Evolutionary conservation across 2,329 filamentous ascomycete species (phyloP), one percentile per base, ranked within the genome.

Genomic region (Sporothrix variecibatus): DNA sequence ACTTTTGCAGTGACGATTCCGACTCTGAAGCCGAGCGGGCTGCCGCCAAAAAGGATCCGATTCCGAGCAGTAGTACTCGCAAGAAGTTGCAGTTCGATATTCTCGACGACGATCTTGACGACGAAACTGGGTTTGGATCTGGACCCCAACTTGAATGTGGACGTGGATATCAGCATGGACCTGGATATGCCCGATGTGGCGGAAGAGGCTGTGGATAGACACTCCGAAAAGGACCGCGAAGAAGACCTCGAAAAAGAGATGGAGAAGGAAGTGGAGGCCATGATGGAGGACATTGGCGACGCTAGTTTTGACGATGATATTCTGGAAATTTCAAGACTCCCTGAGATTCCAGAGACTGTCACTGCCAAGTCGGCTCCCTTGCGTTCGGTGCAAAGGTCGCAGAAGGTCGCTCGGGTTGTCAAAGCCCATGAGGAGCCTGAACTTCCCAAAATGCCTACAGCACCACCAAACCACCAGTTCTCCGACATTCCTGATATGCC

Each of bases 221-320:
- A 23, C 31, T 28, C 3, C 28, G 53, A 12, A 40, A 23, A 38
- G 31, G 28, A 28, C n/a, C 60, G 7, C 23, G 23, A 40, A 72
- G 65, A 79, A 74, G 72, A 75, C 51, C 71, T 65, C 26, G 74
- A 71, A 15, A 49, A 20, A 20, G 43, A 49, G 15, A 49, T 56
- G 51, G 51, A 56, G 74, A 75, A 31, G 75, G 77, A 9, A 23
- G 7, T 62, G 40, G 38, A 31, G 20, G 28, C 26, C 17, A 31
- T 58, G 53, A 31, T 68, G 53, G 31, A 56, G 4, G 60, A 73
- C 46, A 34, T 40, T n/a, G 31, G 5, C 3, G 28, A 31, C 8
- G 62, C 20, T 26, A 12, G 64, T 23, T 26, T 38, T 4, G 62
- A 38, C n/a, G 46, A 68, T n/a, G 28, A 56, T 11, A 23, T 53